phyloP scores from a whole-genome alignment of 129 eudicot genomes.

The Flaveria robusta region DNA sequence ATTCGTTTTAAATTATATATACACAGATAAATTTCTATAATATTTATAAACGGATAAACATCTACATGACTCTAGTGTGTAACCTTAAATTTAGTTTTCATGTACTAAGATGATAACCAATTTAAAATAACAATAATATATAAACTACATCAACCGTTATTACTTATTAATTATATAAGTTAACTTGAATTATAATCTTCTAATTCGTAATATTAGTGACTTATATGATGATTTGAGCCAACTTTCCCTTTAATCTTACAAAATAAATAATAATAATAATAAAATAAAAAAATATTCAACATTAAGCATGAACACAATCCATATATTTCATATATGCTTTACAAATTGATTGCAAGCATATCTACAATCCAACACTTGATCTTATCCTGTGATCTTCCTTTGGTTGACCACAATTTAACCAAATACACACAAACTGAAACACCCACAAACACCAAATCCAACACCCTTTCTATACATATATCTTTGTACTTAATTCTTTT shows the following conservation, averaged over 20 bases:
- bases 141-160: no score
- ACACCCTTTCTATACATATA: not conserved
- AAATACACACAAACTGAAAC: conserved; percentile 13
- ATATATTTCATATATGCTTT: conserved; percentile 19
- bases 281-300: not conserved
- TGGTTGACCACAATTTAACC: conserved; percentile 39
- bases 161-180: no score
- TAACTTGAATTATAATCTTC: no score
- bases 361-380: conserved; percentile 19
- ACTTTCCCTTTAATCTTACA: not conserved
- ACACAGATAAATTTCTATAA: no score
- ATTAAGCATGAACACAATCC: conserved; percentile 22
- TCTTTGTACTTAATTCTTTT: not conserved
- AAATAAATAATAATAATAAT: not conserved
- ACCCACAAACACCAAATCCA: conserved; percentile 23
- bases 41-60: no score
- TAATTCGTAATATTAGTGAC: no score
- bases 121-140: no score
- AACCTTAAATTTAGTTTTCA: no score
- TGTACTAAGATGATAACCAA: no score
- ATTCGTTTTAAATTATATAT: no score
- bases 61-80: no score
- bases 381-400: conserved; percentile 31
- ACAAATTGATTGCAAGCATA: conserved; percentile 34
- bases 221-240: no score